phyloP scores from a whole-genome alignment of 257 asterid species.

The Solanum chilense region DNA sequence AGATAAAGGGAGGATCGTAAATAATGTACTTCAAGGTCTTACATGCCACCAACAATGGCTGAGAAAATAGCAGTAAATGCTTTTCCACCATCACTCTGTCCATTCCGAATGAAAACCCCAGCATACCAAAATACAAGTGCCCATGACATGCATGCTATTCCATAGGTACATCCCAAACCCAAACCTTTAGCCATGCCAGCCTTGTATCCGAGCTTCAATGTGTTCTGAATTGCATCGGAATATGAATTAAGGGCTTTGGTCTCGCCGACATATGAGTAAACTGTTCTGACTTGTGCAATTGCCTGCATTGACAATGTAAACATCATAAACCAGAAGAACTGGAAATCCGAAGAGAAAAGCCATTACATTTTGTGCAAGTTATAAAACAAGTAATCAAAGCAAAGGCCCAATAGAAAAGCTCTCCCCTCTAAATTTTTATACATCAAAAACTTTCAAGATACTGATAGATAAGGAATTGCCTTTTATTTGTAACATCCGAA shows the following conservation, averaged over 20 bases:
- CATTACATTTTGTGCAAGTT: not conserved
- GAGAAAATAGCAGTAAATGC: conserved; percentile 96
- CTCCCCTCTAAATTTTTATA: not conserved
- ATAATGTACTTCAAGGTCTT: conserved; percentile 19
- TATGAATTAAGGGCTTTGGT: conserved; percentile 61
- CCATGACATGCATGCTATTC: conserved; percentile 99
- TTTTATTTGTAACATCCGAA: not conserved
- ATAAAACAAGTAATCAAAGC: not conserved
- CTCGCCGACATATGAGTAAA: conserved; percentile 91
- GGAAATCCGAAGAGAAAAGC: not conserved
- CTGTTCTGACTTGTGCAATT: conserved; percentile 94
- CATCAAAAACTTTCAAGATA: not conserved
- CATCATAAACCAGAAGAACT: not conserved
- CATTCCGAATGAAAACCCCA: conserved; percentile 87
- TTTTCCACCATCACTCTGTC: conserved; percentile 88
- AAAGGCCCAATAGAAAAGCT: not conserved
- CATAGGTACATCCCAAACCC: conserved; percentile 91
- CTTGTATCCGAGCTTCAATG: conserved; percentile 86
- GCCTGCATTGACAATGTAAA: conserved; percentile 39
- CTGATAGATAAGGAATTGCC: not conserved
- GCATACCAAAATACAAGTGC: conserved; percentile 99
- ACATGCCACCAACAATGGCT: conserved; percentile 98
- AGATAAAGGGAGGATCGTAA: not conserved
- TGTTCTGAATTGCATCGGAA: conserved; percentile 82
- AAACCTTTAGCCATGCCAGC: conserved; percentile 99